Conservation (phyloP, 2,329 filamentous ascomycete genomes). For the Exophiala bonariae region DNA sequence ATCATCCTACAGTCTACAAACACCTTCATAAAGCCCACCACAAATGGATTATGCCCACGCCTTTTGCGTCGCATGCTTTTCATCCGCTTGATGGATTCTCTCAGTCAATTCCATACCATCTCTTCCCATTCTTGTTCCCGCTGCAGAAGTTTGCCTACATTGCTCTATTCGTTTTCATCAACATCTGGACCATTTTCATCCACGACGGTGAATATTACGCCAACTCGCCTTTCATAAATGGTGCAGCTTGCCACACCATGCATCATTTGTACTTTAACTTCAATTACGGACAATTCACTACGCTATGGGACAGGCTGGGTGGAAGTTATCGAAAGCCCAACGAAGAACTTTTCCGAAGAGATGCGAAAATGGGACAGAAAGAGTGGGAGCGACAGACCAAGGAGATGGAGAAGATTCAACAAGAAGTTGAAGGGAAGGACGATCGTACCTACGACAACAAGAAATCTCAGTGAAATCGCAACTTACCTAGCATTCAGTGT, state of each 20-base stretch:
- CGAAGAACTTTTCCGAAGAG: conserved; percentile 77
- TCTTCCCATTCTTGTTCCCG: conserved; percentile 90
- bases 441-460: conserved; percentile 41
- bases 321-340: conserved; percentile 86
- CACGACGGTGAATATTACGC: conserved; percentile 93
- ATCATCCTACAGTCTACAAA: conserved; percentile 82
- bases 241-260: conserved; percentile 89
- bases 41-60: conserved; percentile 99
- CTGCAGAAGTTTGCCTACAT: conserved; percentile 90
- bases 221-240: conserved; percentile 88
- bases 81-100: conserved; percentile 89
- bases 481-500: background rate
- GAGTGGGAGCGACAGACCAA: conserved; percentile 77
- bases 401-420: conserved; percentile 74
- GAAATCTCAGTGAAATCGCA: conserved; percentile 16
- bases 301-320: conserved; percentile 83
- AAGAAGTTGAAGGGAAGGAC: conserved; percentile 66
- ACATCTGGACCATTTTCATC: conserved; percentile 96
- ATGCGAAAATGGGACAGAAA: conserved; percentile 78
- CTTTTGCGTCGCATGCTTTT: conserved; percentile 90
- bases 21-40: conserved; percentile 93
- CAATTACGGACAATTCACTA: conserved; percentile 95
- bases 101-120: conserved; percentile 86
- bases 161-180: conserved; percentile 84
- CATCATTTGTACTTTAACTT: conserved; percentile 82